Percentiles rank a stretch among this genome's conserved stretches.
Evolutionary conservation across 78 protist genomes (phyloP).

Genomic region (slime mould (Dictyostelium discoideum)): DNA sequence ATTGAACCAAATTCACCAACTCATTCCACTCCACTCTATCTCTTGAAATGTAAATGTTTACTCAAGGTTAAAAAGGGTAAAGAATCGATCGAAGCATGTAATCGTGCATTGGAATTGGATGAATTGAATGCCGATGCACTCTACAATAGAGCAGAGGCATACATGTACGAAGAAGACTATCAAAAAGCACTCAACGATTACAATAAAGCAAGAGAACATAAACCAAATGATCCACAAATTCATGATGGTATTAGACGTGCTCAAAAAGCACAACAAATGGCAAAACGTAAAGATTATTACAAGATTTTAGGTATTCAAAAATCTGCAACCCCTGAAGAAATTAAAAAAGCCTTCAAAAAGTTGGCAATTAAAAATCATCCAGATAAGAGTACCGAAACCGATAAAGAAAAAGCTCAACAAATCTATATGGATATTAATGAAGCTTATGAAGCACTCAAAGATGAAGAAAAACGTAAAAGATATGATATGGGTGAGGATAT

Average conservation of each 20-base stretch:
- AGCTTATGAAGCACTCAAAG: slow-evolving; percentile 85
- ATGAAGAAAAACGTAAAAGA: slow-evolving; percentile 82
- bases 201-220: slow-evolving; percentile 55
- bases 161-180: slow-evolving; percentile 56
- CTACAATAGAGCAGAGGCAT: slow-evolving; percentile 58
- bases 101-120: slow-evolving; percentile 21
- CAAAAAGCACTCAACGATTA: slow-evolving; percentile 45
- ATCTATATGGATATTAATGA: slow-evolving; percentile 85
- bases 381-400: slow-evolving; percentile 58
- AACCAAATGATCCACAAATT: slow-evolving; percentile 40
- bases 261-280: slow-evolving; percentile 46
- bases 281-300: slow-evolving; percentile 53
- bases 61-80: slow-evolving; percentile 35
- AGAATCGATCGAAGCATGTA: slow-evolving; percentile 36
- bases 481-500: slow-evolving; percentile 85
- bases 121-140: slow-evolving; percentile 43
- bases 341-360: slow-evolving; percentile 83
- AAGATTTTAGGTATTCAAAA: slow-evolving; percentile 66
- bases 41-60: slow-evolving; percentile 46
- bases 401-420: slow-evolving; percentile 83
- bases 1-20: slow-evolving; percentile 20
- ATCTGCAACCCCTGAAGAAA: slow-evolving; percentile 48
- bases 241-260: slow-evolving; percentile 68
- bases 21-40: slow-evolving; percentile 25
- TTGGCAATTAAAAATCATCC: slow-evolving; percentile 82